Evolutionary conservation across 202 grass and related monocot species (phyloP), one percentile per base, ranked within the genome.

Genomic region (Carex arenaria): DNA sequence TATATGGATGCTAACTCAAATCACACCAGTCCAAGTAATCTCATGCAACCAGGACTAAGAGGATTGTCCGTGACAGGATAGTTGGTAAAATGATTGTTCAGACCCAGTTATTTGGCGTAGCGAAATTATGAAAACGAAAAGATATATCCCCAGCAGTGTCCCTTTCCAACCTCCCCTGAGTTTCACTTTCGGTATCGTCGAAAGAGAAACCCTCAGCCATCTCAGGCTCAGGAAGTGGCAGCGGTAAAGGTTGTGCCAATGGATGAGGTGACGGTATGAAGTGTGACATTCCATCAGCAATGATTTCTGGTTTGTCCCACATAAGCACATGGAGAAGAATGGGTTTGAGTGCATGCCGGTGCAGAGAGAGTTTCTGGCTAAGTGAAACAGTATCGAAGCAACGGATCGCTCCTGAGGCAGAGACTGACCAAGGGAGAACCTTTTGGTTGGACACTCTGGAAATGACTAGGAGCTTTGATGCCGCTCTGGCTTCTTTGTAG

Each of bases 321-420:
- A 94, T 88, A 78, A 99, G 79, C 14, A 99, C 85, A 64, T 96
- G 96, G 61, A 99, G 89, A 34, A 89, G 79, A 76, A 96, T 96
- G 34, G 91, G 91, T 4, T 89, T 89, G 72, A 89, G 55, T 1
- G 93, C 96, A 40, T 94, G 93, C 28, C 96, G 90, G 85, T 99
- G 96, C 84, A 99, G 72, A 11, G 96, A 99, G 73, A 99, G 91
- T 72, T 96, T 99, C 81, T 94, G 93, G 85, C 96, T 96, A 83
- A 99, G 89, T 14, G 96, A 99, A 43, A 96, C 88, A 34, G 96
- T 99, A 82, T 99, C 96, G 67, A 99, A 99, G 88, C 96, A 99
- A 49, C 93, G 91, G 70, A 99, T 94, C 61, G 88, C 96, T 59
- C 96, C 96, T n/a, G 85, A 90, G 28, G 96, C 86, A 2, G 96